Evolutionary conservation across 2,329 filamentous ascomycete genomes (phyloP), one percentile per base, ranked within the genome.

Genomic region (Fonsecaea nubica): DNA sequence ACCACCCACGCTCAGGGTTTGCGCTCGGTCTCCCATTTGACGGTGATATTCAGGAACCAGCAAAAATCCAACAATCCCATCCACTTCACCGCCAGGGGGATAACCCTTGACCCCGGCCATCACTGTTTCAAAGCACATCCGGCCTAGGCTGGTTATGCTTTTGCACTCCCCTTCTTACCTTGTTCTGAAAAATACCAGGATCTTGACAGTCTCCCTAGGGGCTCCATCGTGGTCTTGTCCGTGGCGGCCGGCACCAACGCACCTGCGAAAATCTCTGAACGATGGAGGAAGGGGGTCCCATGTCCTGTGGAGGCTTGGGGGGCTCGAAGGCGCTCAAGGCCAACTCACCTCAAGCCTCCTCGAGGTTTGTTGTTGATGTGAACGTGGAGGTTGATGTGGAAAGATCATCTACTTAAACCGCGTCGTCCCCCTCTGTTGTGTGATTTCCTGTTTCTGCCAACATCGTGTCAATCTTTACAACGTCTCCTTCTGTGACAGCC

Each of bases 11-110:
- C 55, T 58, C 58, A 61, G 58, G 62, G 53, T 67, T 72, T 72
- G 71, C 71, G 71, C 69, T 72, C 66, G 57, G 25, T n/a, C 52
- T 59, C 25, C 67, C 58, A 72, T 72, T 72, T 58, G 70, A 64
- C 40, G 38, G 32, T 53, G 48, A 63, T 42, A 48, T 55, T 54
- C 57, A 58, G 60, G 54, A 36, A 64, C 36, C 40, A 58, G 54
- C 62, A n/a, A 58, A 61, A 55, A 58, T 55, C 42, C 42, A 59
- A 53, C 61, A 63, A 58, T 35, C 48, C 21, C 55, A 64, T 64
- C 64, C 65, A 66, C 55, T 53, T 40, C 55, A 52, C 52, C 35
- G 42, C 32, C 67, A 30, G 65, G 56, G 57, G 62, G 57, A 12
- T 18, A 10, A 15, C 18, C 32, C 57, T 36, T 42, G 13, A 35